phyloP scores from a whole-genome alignment of 306 rosid genomes.

The Sphenostylis stenocarpa region DNA sequence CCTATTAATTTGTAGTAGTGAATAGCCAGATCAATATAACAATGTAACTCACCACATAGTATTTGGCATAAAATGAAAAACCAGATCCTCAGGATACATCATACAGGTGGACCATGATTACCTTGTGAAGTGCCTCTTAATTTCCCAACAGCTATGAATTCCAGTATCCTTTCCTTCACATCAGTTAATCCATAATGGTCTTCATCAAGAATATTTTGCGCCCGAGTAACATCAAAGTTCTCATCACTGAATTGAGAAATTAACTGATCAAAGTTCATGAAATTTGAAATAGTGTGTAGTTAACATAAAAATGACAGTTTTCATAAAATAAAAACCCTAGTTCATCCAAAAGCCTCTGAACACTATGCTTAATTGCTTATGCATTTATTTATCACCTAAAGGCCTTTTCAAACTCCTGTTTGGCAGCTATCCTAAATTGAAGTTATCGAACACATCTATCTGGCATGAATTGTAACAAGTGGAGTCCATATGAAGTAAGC shows the following conservation, averaged over 20 bases:
- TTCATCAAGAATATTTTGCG: slow-evolving; percentile 93
- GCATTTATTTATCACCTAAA: slow-evolving; percentile 17
- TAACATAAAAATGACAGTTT: slow-evolving; percentile 1
- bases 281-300: neutral
- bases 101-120: slow-evolving; percentile 36
- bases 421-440: slow-evolving; percentile 8
- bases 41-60: neutral
- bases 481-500: neutral
- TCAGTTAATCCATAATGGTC: slow-evolving; percentile 97
- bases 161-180: slow-evolving; percentile 96
- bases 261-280: slow-evolving; percentile 22
- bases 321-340: slow-evolving; percentile 4
- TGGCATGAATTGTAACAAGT: slow-evolving; percentile 7
- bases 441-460: neutral
- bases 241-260: slow-evolving; percentile 70
- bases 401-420: neutral
- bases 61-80: slow-evolving; percentile 11
- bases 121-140: slow-evolving; percentile 98
- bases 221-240: slow-evolving; percentile 89
- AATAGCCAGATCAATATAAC: slow-evolving; percentile 20
- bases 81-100: neutral
- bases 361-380: neutral
- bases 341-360: slow-evolving; percentile 19
- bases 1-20: slow-evolving; percentile 5
- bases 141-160: slow-evolving; percentile 97